These are phyloP conservation scores for Tarenaya hassleriana DNA, from an alignment of 345 rosid genomes.

Conservation along the genomic window DNA sequence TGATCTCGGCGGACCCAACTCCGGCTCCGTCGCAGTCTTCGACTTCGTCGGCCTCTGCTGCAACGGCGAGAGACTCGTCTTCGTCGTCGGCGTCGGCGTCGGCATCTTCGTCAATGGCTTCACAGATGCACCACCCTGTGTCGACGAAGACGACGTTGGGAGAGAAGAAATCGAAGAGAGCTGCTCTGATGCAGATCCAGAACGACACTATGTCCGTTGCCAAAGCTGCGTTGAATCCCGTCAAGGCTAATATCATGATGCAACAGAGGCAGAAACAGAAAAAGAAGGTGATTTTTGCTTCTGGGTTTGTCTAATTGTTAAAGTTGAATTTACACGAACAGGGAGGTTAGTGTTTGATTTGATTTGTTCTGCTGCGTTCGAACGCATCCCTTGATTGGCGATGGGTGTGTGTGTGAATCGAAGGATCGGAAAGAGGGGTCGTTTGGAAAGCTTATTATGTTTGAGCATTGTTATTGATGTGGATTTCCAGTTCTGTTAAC, in stretches of 20 bases:
- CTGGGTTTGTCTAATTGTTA: background rate
- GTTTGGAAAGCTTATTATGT: slow-evolving; percentile 1
- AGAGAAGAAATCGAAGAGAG: slow-evolving; percentile 79
- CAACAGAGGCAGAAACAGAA: slow-evolving; percentile 67
- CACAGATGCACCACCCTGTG: slow-evolving; percentile 27
- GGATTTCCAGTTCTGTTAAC: background rate
- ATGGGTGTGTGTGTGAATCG: background rate
- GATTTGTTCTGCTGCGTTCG: background rate
- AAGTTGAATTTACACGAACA: slow-evolving; percentile 11
- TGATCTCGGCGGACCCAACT: slow-evolving; percentile 85
- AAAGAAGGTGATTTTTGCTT: slow-evolving; percentile 42
- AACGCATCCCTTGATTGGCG: slow-evolving; percentile 1
- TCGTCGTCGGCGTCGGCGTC: slow-evolving; percentile 12
- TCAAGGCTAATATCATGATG: slow-evolving; percentile 58
- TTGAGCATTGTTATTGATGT: slow-evolving; percentile 7
- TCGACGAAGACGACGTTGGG: slow-evolving; percentile 54
- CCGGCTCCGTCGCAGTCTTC: slow-evolving; percentile 36
- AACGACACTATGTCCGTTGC: slow-evolving; percentile 89
- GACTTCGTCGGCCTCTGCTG: slow-evolving; percentile 23
- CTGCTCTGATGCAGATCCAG: slow-evolving; percentile 84
- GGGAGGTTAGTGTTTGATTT: background rate
- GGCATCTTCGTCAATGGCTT: slow-evolving; percentile 6
- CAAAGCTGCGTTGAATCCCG: slow-evolving; percentile 71
- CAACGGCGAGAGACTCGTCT: too few species aligned
- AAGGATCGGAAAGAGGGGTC: too few species aligned